Evolutionary conservation across 2,329 filamentous ascomycete genomes (phyloP).

Genomic region (Fusarium albosuccineum): DNA sequence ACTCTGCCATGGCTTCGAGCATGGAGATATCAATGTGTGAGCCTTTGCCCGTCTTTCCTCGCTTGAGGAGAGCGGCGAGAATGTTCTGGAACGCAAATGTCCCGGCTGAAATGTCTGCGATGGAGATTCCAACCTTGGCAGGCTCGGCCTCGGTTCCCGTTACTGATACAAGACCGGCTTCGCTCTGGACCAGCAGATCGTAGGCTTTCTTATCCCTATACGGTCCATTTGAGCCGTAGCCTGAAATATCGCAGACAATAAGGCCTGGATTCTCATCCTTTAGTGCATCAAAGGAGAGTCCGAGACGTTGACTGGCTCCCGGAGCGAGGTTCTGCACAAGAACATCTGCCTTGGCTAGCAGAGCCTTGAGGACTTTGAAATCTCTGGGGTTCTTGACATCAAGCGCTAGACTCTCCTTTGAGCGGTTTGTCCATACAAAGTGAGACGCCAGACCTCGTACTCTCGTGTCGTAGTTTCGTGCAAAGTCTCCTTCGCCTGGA

Average conservation of each 20-base stretch:
- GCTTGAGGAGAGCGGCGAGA: conserved; percentile 62
- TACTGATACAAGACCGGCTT: conserved; percentile 65
- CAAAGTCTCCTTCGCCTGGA: conserved; percentile 65
- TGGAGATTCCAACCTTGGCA: conserved; percentile 66
- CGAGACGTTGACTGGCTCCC: conserved; percentile 61
- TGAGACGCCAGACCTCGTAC: conserved; percentile 65
- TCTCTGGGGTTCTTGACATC: conserved; percentile 61
- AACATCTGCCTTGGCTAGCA: conserved; percentile 62
- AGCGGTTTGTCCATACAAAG: conserved; percentile 68
- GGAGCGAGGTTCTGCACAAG: conserved; percentile 68
- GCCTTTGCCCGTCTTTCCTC: conserved; percentile 62
- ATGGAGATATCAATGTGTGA: conserved; percentile 68
- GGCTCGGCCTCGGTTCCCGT: conserved; percentile 60
- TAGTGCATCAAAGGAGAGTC: conserved; percentile 60
- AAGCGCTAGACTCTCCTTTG: conserved; percentile 65
- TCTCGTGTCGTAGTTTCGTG: conserved; percentile 63
- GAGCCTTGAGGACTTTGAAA: conserved; percentile 56
- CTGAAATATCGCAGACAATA: conserved; percentile 68
- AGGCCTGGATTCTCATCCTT: conserved; percentile 57
- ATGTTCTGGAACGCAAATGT: conserved; percentile 67
- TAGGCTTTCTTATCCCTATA: conserved; percentile 69
- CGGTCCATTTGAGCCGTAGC: conserved; percentile 64
- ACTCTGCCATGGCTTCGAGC: conserved; percentile 70
- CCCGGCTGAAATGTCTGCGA: conserved; percentile 66
- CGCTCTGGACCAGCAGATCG: conserved; percentile 67